Percentiles rank a stretch among this genome's conserved stretches.
These are phyloP conservation scores for Theobroma grandiflorum DNA, from an alignment of 441 rosid genomes.

Conservation along the genomic window DNA sequence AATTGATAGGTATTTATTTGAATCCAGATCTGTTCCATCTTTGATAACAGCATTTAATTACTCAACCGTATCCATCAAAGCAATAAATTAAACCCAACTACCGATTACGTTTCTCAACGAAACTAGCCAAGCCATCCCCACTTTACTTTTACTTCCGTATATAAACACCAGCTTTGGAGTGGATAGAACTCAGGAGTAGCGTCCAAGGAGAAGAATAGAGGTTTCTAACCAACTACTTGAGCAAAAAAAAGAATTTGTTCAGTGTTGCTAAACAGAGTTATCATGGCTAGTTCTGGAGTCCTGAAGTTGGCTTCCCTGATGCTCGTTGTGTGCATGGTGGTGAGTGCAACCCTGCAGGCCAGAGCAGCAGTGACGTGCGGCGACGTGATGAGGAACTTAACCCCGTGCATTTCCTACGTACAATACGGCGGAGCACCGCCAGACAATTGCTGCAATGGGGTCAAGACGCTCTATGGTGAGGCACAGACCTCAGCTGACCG, in stretches of 20 bases:
- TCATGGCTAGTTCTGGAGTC: conserved; percentile 25
- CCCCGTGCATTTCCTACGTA: conserved; percentile 41
- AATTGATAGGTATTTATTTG: background rate
- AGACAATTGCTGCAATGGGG: conserved; percentile 47
- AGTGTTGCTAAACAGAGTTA: background rate
- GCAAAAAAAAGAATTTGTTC: no score
- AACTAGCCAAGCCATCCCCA: background rate
- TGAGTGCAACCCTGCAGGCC: conserved; percentile 12
- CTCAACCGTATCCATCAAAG: conserved; percentile 2
- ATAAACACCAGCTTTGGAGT: background rate
- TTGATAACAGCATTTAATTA: conserved; percentile 4
- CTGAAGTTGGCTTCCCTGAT: conserved; percentile 23
- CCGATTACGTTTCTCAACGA: background rate
- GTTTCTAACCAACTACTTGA: background rate
- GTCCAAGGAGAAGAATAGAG: background rate
- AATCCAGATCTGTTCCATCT: no score
- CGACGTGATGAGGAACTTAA: conserved; percentile 4
- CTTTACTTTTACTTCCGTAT: background rate
- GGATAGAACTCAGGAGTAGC: background rate
- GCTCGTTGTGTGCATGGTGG: conserved; percentile 40
- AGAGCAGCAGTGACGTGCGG: conserved; percentile 27
- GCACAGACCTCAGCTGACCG: conserved; percentile 51
- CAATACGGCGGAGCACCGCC: background rate
- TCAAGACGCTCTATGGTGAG: conserved; percentile 32
- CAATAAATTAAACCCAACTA: conserved; percentile 13